A percentile compares a stretch with the other conserved stretches of the same genome.
Evolutionary conservation across 2,329 filamentous ascomycete species (phyloP).

Genomic region (Aspergillus piperis): DNA sequence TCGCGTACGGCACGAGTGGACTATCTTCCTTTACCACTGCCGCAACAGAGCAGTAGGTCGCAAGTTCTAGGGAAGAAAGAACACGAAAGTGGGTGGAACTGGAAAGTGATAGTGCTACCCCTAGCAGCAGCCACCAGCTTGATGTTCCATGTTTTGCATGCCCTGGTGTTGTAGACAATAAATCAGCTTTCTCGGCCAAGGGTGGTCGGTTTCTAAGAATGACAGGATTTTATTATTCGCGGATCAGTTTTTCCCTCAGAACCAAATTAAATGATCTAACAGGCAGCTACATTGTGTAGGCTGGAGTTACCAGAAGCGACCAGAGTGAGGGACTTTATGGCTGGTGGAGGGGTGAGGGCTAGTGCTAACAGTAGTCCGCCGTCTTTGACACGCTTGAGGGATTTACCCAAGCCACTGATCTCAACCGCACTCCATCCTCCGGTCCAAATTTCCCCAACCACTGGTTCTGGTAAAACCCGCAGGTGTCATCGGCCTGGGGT

Average conservation of each 20-base stretch:
- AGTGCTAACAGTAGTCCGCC: background rate
- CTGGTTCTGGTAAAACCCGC: slow-evolving; percentile 4
- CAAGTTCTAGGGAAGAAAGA: background rate
- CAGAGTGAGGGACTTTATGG: background rate
- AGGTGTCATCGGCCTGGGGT: background rate
- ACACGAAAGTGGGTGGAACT: background rate
- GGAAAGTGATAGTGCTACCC: background rate
- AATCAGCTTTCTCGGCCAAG: background rate
- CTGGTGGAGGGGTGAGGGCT: background rate
- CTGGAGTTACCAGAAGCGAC: background rate
- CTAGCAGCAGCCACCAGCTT: background rate
- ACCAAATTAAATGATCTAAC: background rate
- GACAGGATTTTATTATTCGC: background rate
- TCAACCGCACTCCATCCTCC: background rate
- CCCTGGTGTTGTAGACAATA: background rate
- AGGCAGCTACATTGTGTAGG: background rate
- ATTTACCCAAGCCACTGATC: slow-evolving; percentile 12
- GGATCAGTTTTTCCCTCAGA: background rate
- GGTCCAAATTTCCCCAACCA: background rate
- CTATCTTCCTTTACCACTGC: background rate
- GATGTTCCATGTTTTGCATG: background rate
- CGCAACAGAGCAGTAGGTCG: no score
- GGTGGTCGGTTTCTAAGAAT: background rate
- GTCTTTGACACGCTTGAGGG: background rate
- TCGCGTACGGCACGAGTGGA: slow-evolving; percentile 4